Evolutionary conservation across 2,329 filamentous ascomycete species (phyloP), one percentile per base, ranked within the genome.

Genomic region (Ophiognomonia clavigignenti-juglandacearum): DNA sequence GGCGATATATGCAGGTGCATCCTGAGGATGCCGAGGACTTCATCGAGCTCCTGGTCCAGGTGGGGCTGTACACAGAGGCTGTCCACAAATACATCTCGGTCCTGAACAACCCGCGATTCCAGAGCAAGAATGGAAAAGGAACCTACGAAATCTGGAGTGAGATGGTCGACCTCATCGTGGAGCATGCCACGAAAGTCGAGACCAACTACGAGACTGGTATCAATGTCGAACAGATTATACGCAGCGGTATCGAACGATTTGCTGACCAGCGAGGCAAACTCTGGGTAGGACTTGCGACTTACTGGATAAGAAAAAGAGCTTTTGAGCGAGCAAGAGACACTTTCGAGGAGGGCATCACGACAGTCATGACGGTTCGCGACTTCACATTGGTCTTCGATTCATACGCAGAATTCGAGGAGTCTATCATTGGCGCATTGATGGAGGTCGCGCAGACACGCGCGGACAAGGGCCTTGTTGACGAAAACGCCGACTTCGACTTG

Each of bases 131-230:
- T 56, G 88, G 88, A 50, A 96, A 96, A 67, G 92, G 93, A 1
- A 88, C 92, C 53, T 98, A 95, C 63, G 90, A 98, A 65, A 77
- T 98, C 40, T 98, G 93, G 93, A 93, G 83, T 54, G 93, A 98
- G 64, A 95, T 98, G 88, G 84, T 97, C 29, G 93, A 98, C 60
- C 66, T 97, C 54, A 74, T 98, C 38, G 95, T 98, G 36, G 87
- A 87, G 50, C 89, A 96, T 64, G 93, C 93, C 4, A 86, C 85
- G 57, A 82, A 95, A 35, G 83, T 98, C 40, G 82, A 93, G 59
- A 86, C 88, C 6, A 83, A 85, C 13, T 80, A 88, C 53, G 86
- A 92, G 58, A 80, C 80, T 14, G 90, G 88, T 26, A 89, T 97
- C 57, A 84, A 96, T 59, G 90, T 96, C 18, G 91, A 97, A 61